A percentile compares a stretch with the other conserved stretches of the same genome.
Evolutionary conservation across 805 yeast genomes (phyloP).

Genomic region (Candida chilensis): DNA sequence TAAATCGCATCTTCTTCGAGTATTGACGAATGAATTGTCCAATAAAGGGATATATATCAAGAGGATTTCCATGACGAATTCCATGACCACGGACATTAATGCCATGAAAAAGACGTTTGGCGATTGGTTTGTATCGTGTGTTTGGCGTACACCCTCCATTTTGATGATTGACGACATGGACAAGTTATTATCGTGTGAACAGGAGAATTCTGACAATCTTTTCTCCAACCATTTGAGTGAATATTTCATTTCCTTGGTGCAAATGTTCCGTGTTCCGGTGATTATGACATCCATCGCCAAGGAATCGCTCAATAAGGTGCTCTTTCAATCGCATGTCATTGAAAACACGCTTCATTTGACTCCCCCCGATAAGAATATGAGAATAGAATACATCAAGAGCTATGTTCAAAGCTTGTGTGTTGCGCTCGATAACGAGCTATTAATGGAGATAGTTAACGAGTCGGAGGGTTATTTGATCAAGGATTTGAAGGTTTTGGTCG

Average conservation of each 20-base stretch:
- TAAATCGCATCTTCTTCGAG: too few species aligned
- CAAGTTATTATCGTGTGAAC: constrained; percentile 58
- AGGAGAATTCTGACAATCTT: constrained; percentile 48
- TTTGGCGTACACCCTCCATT: too few species aligned
- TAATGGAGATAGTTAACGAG: constrained; percentile 42
- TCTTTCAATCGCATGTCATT: constrained; percentile 63
- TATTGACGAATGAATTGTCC: too few species aligned
- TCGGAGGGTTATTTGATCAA: constrained; percentile 89
- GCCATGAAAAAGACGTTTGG: too few species aligned
- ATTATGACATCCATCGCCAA: constrained; percentile 57
- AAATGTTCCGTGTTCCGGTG: constrained; percentile 42
- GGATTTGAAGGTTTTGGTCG: constrained; percentile 66
- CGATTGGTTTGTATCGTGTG: too few species aligned
- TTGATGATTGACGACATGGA: constrained; percentile 78
- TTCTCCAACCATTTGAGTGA: constrained; percentile 60
- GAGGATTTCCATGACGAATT: too few species aligned
- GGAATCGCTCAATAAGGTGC: constrained; percentile 49
- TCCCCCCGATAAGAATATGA: constrained; percentile 60
- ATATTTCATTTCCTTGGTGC: constrained; percentile 35
- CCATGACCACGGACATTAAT: too few species aligned
- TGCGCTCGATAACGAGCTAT: constrained; percentile 14
- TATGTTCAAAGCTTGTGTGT: constrained; percentile 5
- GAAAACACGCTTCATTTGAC: constrained; percentile 51
- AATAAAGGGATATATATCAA: too few species aligned
- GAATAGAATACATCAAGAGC: constrained; percentile 35